Evolutionary conservation across 73 alveolate species (phyloP), one percentile per base, ranked within the genome.

Genomic region (Paramecium bursaria): DNA sequence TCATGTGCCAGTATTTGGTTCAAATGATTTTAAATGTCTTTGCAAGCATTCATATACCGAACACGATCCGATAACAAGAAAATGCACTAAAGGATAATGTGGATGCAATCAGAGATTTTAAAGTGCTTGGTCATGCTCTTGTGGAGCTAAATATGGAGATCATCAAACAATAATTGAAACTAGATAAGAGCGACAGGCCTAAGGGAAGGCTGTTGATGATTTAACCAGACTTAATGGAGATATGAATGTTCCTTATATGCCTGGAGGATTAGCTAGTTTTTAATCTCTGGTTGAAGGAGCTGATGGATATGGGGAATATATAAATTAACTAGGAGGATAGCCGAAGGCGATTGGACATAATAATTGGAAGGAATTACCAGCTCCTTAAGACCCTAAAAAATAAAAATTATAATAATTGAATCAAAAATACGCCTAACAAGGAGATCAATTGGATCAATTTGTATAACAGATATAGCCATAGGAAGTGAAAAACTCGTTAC

Each of bases 41-140:
- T 96, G 99, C 75, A 94, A 96, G 87, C 99, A 96, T 89, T 95
- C 99, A 3, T 96, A 91, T 86, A 88, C 88, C 21, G 96, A 90
- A n/a, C 97, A 93, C 74, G 95, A 93, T 47, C 86, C 90, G 50
- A 74, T 54, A 21, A 85, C 86, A 15, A 91, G 86, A 73, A 80
- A 33, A 46, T 93, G 98, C 48, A 92, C 90, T 17, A 91, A 80
- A 17, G 74, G 87, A 52, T 53, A 87, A 74, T 86, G 93, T 21
- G 90, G 92, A 49, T 91, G 95, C 55, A 60, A 91, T 52, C 86
- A 87, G 47, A 75, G 91, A 27, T 97, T 97, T 90, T 46, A 90
- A 22, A 90, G 97, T 50, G 93, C 95, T 75, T 97, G 95, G 91
- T 86, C 95, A 35, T 97, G 99, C 54, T 57, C 95, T 31, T 97